Conservation (phyloP, 768 basidiomycete genomes). For the Coprinopsis cinerea region DNA sequence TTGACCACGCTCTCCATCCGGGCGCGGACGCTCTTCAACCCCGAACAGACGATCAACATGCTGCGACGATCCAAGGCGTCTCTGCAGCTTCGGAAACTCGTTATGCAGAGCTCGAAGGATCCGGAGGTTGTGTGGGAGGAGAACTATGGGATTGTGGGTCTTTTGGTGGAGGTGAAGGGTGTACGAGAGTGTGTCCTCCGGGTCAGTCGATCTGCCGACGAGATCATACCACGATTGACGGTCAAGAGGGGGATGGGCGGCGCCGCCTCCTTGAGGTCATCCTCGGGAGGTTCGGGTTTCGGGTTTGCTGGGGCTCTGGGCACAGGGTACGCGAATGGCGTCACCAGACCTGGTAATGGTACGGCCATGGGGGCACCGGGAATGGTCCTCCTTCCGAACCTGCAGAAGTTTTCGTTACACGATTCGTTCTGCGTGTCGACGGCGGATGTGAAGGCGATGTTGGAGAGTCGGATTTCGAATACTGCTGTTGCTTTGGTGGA, state of each 20-base stretch:
- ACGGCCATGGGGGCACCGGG: not conserved
- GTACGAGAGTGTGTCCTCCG: constrained; percentile 15
- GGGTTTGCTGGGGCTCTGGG: not conserved
- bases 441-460: constrained; percentile 2
- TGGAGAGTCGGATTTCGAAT: constrained; percentile 6
- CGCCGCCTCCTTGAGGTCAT: not conserved
- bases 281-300: not conserved
- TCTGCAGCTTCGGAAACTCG: not conserved
- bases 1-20: constrained; percentile 15
- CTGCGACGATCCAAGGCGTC: constrained; percentile 14
- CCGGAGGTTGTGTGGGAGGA: constrained; percentile 17
- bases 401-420: constrained; percentile 1
- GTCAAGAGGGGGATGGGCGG: constrained; percentile 7
- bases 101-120: constrained; percentile 15
- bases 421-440: constrained; percentile 8
- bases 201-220: constrained; percentile 13
- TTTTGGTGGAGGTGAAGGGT: constrained; percentile 15
- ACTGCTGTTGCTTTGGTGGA: not conserved
- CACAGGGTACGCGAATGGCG: too few relatives aligned
- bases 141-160: constrained; percentile 14
- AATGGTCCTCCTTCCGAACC: constrained; percentile 5
- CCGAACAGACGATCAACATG: constrained; percentile 16
- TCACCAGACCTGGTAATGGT: constrained; percentile 1
- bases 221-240: constrained; percentile 16
- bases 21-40: constrained; percentile 10